Evolutionary conservation across 2,329 filamentous ascomycete species (phyloP).

Genomic region (Drechmeria coniospora): DNA sequence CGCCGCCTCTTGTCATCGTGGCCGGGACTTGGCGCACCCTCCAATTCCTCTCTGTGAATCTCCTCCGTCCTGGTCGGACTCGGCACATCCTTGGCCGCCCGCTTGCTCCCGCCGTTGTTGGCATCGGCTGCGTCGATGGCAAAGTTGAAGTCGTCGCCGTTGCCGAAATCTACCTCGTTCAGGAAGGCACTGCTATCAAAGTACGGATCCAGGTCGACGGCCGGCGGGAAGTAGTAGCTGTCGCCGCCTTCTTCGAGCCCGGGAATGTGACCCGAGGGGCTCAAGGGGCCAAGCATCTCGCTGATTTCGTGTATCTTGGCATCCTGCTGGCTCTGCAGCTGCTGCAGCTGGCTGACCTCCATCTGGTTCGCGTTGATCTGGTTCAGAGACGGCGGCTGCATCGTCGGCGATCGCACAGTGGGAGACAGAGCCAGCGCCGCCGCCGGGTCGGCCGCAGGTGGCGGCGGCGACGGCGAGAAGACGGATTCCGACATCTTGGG

Average conservation of each 20-base stretch:
- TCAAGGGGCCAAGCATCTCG: slow-evolving; percentile 61
- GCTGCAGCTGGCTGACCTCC: slow-evolving; percentile 65
- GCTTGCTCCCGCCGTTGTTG: slow-evolving; percentile 3
- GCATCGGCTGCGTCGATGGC: slow-evolving; percentile 23
- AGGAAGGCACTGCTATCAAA: slow-evolving; percentile 28
- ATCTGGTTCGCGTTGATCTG: slow-evolving; percentile 54
- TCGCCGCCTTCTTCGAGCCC: slow-evolving; percentile 37
- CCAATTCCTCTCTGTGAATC: slow-evolving; percentile 28
- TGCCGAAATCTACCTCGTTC: slow-evolving; percentile 22
- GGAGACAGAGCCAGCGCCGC: slow-evolving; percentile 30
- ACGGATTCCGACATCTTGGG: background rate
- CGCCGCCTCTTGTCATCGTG: slow-evolving; percentile 23
- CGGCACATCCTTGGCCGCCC: slow-evolving; percentile 19
- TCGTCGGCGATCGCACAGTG: slow-evolving; percentile 26
- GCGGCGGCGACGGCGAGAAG: slow-evolving; percentile 5
- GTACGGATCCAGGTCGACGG: slow-evolving; percentile 36
- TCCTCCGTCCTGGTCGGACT: slow-evolving; percentile 36
- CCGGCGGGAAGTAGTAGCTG: slow-evolving; percentile 19
- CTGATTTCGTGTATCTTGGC: slow-evolving; percentile 61
- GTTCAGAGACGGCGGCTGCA: slow-evolving; percentile 36
- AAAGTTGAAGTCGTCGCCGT: slow-evolving; percentile 36
- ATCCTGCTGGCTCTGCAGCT: slow-evolving; percentile 65
- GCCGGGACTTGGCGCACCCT: slow-evolving; percentile 9
- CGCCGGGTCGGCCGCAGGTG: slow-evolving; percentile 10
- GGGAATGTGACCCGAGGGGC: slow-evolving; percentile 64